phyloP scores from a whole-genome alignment of 2,329 filamentous ascomycete species.

The Fusarium piperis region DNA sequence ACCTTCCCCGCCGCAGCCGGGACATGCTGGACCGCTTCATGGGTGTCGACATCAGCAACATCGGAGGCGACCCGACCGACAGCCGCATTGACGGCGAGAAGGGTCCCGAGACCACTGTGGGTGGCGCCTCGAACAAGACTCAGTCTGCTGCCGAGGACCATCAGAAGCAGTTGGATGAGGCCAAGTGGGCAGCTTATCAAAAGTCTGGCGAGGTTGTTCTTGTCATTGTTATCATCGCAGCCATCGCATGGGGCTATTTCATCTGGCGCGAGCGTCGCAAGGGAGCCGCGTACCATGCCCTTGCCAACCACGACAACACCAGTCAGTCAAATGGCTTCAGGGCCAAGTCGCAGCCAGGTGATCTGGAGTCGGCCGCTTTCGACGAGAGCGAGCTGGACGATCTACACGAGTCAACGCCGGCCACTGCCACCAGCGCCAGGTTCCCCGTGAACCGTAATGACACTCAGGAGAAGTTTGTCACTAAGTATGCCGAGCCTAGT shows the following conservation, averaged over 20 bases:
- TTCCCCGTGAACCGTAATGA: slow-evolving; percentile 69
- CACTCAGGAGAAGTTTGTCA: slow-evolving; percentile 46
- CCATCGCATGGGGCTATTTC: slow-evolving; percentile 77
- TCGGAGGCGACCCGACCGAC: slow-evolving; percentile 82
- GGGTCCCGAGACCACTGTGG: slow-evolving; percentile 79
- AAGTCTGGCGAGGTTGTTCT: slow-evolving; percentile 88
- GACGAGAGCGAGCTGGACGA: slow-evolving; percentile 74
- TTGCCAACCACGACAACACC: slow-evolving; percentile 52
- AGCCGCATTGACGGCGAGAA: slow-evolving; percentile 88
- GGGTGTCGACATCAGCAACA: slow-evolving; percentile 87
- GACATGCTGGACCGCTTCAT: slow-evolving; percentile 99
- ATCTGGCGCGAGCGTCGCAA: slow-evolving; percentile 71
- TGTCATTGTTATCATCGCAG: slow-evolving; percentile 80
- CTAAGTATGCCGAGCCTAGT: slow-evolving; percentile 28
- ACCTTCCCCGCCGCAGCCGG: slow-evolving; percentile 83
- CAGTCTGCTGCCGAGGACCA: slow-evolving; percentile 63
- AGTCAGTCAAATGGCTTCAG: slow-evolving; percentile 58
- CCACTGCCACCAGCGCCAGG: slow-evolving; percentile 53
- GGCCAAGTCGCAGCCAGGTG: slow-evolving; percentile 56
- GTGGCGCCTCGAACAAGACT: slow-evolving; percentile 68
- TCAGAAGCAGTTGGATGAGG: slow-evolving; percentile 79
- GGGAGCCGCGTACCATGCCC: slow-evolving; percentile 63
- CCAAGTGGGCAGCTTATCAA: slow-evolving; percentile 89
- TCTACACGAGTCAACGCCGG: slow-evolving; percentile 62
- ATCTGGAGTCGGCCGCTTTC: slow-evolving; percentile 72